Evolutionary conservation across 176 grass and related monocot species (phyloP).

Genomic region (Musa schizocarpa): DNA sequence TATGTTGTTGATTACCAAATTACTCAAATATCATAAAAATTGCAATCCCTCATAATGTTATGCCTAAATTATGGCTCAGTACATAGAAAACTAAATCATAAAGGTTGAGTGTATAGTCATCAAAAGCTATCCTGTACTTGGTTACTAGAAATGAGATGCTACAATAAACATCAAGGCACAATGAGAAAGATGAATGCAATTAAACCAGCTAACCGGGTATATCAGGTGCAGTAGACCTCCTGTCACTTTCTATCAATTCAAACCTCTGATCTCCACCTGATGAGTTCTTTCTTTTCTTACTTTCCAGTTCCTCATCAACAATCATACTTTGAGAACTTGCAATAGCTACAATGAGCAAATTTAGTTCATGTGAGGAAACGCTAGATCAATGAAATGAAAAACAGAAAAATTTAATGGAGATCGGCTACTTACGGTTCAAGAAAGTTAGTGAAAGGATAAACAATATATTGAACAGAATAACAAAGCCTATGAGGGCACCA

Average conservation of each 20-base stretch:
- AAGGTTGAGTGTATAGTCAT: neutral
- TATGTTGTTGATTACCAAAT: too few relatives aligned
- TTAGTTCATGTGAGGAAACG: conserved; percentile 15
- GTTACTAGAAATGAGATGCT: too few relatives aligned
- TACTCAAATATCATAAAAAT: too few relatives aligned
- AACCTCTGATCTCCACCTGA: neutral
- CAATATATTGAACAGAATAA: conserved; percentile 62
- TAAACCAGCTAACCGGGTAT: neutral
- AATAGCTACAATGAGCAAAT: conserved; percentile 34
- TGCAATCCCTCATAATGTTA: neutral
- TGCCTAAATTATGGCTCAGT: neutral
- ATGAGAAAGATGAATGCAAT: neutral
- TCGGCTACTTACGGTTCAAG: conserved; percentile 52
- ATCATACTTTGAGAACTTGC: conserved; percentile 29
- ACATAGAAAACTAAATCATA: too few relatives aligned
- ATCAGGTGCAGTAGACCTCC: neutral
- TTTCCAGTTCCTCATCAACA: conserved; percentile 29
- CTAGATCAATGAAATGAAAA: neutral
- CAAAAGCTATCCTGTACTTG: neutral
- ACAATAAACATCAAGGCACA: neutral
- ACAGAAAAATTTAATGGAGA: neutral
- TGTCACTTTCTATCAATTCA: conserved; percentile 12
- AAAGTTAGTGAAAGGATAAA: conserved; percentile 50
- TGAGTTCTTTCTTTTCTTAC: conserved; percentile 22
- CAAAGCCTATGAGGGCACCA: conserved; percentile 51